Evolutionary conservation across 2,329 filamentous ascomycete genomes (phyloP), one percentile per base, ranked within the genome.

Genomic region (Chaetomium olivaceum): DNA sequence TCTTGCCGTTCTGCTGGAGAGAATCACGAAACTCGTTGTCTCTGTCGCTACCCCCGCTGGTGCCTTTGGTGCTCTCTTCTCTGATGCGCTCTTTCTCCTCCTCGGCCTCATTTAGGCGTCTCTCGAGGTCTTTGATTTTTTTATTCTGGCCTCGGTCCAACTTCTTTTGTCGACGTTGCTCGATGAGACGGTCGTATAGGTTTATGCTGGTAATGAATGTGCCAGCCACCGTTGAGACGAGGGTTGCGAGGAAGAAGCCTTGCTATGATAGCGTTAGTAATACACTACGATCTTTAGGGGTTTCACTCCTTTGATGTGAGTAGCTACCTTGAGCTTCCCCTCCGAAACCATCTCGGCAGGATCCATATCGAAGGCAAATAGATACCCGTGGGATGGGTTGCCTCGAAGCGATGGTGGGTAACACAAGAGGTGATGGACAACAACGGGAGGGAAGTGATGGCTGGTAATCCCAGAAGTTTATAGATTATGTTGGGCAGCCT

Each of bases 241-340:
- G 74, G 2, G 77, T 78, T n/a, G 77, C 77, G 31, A 79, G 71
- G 43, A 78, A 76, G 67, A 78, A 79, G 5, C 75, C 75, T 74
- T 78, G 75, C 76, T 78, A 9, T 21, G 1, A 12, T 25, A 5
- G 36, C 36, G 33, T 48, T 25, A 62, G 51, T 33, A 16, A 11
- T 23, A 9, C n/a, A 4, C 25, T 9, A n/a, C 9, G 2, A 29
- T n/a, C 19, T 27, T 46, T 3, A n/a, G 6, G 27, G 3, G 6
- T 51, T 19, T 11, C 25, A 21, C 14, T 16, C 58, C 73, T 56
- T 43, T 19, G 36, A 16, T 29, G 14, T 6, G 4, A 3, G 11
- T 4, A 19, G 2, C 7, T 57, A 77, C 76, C 66, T 76, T 77
- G 62, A 78, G 72, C 61, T 68, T 70, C 56, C 75, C 74, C 65